These are phyloP conservation scores for Oropetium thomaeum DNA, from an alignment of 176 grass and related monocot genomes.

Conservation along the genomic window DNA sequence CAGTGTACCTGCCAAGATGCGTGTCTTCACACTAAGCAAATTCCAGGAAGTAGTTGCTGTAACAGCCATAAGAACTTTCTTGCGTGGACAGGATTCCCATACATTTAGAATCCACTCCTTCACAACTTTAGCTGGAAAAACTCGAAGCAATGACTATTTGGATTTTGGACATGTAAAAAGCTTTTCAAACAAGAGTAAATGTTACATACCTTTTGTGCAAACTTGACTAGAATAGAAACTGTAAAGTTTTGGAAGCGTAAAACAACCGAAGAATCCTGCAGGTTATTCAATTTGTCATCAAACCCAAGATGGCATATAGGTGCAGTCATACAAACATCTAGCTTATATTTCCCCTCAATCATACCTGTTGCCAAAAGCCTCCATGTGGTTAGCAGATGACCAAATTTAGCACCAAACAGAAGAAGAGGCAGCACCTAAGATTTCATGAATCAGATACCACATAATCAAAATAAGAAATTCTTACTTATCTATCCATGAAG, in stretches of 20 bases:
- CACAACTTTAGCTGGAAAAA: slow-evolving; percentile 41
- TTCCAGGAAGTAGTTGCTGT: slow-evolving; percentile 59
- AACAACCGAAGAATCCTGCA: slow-evolving; percentile 66
- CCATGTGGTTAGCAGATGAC: slow-evolving; percentile 52
- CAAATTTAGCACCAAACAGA: slow-evolving; percentile 70
- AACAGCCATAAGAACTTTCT: slow-evolving; percentile 54
- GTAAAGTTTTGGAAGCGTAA: slow-evolving; percentile 62
- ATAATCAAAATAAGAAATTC: background rate
- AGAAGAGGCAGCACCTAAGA: slow-evolving; percentile 64
- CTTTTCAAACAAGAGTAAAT: background rate
- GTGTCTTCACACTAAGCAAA: slow-evolving; percentile 52
- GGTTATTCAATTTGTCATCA: slow-evolving; percentile 4
- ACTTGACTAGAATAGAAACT: slow-evolving; percentile 52
- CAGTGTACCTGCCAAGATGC: slow-evolving; percentile 50
- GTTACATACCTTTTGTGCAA: slow-evolving; percentile 43
- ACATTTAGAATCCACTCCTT: slow-evolving; percentile 29
- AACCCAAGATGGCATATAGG: slow-evolving; percentile 2
- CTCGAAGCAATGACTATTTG: background rate
- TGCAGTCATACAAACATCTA: background rate
- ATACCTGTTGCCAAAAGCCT: slow-evolving; percentile 59
- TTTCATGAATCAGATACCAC: background rate
- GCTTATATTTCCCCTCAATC: slow-evolving; percentile 11
- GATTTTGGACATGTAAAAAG: background rate
- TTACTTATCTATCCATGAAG: background rate
- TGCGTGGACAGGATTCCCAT: slow-evolving; percentile 73